Conservation (phyloP, 352 stramenopile species). For the Peronospora destructor region DNA sequence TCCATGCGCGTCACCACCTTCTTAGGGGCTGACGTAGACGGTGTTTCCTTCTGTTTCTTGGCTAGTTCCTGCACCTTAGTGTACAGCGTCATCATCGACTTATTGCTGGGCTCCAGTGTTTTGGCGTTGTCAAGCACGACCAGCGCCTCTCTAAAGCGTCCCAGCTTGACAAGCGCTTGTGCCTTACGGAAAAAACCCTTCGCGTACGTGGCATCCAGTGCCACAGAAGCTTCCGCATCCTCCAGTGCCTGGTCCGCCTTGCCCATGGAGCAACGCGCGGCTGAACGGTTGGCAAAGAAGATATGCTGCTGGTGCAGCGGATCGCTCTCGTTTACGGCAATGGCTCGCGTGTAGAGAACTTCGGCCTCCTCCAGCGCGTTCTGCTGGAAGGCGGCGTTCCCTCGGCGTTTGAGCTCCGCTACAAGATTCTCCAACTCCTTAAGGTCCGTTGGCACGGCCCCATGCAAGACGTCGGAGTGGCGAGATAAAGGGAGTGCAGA, state of each 20-base stretch:
- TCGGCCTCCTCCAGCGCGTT: constrained; percentile 89
- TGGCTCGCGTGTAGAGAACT: constrained; percentile 93
- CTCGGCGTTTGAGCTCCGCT: constrained; percentile 82
- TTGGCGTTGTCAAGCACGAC: constrained; percentile 54
- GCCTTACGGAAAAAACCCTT: constrained; percentile 84
- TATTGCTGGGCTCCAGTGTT: constrained; percentile 61
- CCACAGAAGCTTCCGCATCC: constrained; percentile 64
- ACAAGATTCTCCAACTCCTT: constrained; percentile 61
- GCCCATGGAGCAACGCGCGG: constrained; percentile 76
- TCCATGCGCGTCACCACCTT: constrained; percentile 63
- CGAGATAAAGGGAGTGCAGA: constrained; percentile 63
- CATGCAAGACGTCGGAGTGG: constrained; percentile 78
- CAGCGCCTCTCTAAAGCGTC: constrained; percentile 62
- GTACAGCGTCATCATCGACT: constrained; percentile 58
- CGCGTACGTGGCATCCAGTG: constrained; percentile 49
- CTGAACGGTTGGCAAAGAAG: constrained; percentile 85
- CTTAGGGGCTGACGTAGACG: constrained; percentile 21
- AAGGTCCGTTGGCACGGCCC: constrained; percentile 34
- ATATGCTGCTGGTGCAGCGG: constrained; percentile 68
- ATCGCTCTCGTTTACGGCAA: constrained; percentile 71
- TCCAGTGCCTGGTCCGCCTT: constrained; percentile 55
- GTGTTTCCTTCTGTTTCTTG: constrained; percentile 47
- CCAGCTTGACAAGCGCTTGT: constrained; percentile 66
- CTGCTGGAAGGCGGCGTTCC: constrained; percentile 82
- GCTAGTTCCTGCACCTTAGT: constrained; percentile 54